These are phyloP conservation scores for Hammondia hammondi DNA, from an alignment of 169 alveolate genomes.

Conservation along the genomic window DNA sequence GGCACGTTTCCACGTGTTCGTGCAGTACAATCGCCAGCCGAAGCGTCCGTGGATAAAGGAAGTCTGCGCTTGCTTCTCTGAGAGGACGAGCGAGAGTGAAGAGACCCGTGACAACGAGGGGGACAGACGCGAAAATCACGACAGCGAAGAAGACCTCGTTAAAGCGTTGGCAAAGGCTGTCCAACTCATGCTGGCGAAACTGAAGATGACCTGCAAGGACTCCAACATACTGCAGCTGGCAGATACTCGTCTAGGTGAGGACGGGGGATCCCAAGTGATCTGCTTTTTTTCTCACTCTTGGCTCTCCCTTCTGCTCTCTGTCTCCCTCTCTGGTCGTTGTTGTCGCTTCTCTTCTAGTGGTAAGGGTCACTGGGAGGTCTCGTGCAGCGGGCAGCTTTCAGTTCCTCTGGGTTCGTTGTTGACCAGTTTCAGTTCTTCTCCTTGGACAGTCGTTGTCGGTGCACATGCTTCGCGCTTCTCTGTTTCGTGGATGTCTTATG, in stretches of 20 bases:
- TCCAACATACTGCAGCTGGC: conserved; percentile 20
- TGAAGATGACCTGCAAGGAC: conserved; percentile 26
- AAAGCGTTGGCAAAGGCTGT: neutral
- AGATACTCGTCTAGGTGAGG: conserved; percentile 31
- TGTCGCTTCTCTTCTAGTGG: too few species aligned
- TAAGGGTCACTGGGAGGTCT: too few species aligned
- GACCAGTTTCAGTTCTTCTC: neutral
- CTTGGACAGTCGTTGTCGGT: neutral
- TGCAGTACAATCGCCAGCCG: neutral
- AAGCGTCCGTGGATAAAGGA: neutral
- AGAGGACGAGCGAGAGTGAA: neutral
- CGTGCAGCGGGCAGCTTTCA: too few species aligned
- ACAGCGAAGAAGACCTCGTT: neutral
- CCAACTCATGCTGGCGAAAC: neutral
- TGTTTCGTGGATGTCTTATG: neutral
- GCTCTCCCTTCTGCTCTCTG: neutral
- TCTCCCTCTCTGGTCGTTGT: neutral
- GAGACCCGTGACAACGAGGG: neutral
- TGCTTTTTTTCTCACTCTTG: neutral
- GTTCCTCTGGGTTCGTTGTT: too few species aligned
- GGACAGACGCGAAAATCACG: neutral
- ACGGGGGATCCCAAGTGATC: neutral
- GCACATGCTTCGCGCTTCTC: neutral
- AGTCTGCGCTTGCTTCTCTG: neutral
- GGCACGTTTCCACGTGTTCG: too few species aligned